These are phyloP conservation scores for Castanospermum australe DNA, from an alignment of 306 rosid genomes.

Conservation along the genomic window DNA sequence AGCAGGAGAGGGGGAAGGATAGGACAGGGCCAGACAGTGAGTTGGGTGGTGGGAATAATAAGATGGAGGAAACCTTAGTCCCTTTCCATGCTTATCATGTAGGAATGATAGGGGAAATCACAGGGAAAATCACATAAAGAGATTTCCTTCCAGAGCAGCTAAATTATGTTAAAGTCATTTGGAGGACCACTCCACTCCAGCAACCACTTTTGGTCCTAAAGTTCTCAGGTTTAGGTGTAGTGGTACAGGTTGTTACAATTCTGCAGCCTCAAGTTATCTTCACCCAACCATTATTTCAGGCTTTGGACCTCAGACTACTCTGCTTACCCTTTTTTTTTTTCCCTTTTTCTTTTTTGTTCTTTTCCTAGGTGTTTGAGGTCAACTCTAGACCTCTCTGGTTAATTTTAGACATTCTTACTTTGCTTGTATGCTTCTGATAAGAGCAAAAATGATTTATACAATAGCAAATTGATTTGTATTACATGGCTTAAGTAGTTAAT, in stretches of 20 bases:
- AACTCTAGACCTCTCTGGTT: background rate
- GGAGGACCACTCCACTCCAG: conserved; percentile 25
- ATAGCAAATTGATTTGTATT: background rate
- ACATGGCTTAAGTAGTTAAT: background rate
- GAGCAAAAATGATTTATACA: background rate
- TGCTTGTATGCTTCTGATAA: background rate
- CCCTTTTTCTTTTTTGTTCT: no score
- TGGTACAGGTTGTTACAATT: conserved; percentile 29
- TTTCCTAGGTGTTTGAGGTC: background rate
- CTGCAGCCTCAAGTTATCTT: conserved; percentile 28
- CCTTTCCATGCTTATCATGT: conserved; percentile 33
- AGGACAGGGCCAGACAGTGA: conserved; percentile 7
- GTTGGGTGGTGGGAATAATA: conserved; percentile 19
- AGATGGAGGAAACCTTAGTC: conserved; percentile 19
- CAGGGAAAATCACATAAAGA: background rate
- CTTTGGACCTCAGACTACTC: background rate
- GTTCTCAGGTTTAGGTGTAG: conserved; percentile 34
- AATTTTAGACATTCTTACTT: background rate
- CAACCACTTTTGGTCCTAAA: conserved; percentile 22
- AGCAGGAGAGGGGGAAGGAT: background rate
- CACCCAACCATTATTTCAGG: conserved; percentile 13
- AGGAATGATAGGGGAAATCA: conserved; percentile 27
- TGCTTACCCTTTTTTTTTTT: no score
- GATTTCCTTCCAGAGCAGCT: conserved; percentile 3
- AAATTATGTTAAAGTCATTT: conserved; percentile 24